phyloP scores from a whole-genome alignment of 208 protist genomes.

The Endotrypanum monterogeii region DNA sequence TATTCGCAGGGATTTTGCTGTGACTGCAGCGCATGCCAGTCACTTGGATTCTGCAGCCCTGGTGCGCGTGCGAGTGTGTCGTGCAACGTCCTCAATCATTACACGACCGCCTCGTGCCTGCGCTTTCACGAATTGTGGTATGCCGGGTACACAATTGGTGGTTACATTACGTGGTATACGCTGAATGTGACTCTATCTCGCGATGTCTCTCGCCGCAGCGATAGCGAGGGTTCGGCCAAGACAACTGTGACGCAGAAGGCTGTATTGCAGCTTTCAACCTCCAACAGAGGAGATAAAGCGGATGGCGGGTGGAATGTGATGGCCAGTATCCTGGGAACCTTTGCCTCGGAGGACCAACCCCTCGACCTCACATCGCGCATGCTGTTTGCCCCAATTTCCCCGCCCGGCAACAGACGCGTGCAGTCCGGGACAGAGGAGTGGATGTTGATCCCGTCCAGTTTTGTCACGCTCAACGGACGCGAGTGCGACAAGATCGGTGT shows the following conservation, averaged over 20 bases:
- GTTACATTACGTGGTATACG: slow-evolving; percentile 57
- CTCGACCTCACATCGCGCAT: slow-evolving; percentile 62
- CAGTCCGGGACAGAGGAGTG: slow-evolving; percentile 63
- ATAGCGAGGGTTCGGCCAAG: neutral
- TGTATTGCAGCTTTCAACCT: slow-evolving; percentile 54
- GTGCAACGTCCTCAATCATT: slow-evolving; percentile 65
- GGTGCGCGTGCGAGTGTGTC: slow-evolving; percentile 45
- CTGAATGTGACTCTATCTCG: slow-evolving; percentile 55
- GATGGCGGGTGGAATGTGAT: slow-evolving; percentile 39
- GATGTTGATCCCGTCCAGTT: slow-evolving; percentile 66
- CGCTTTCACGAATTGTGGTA: slow-evolving; percentile 81
- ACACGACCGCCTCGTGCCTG: slow-evolving; percentile 78
- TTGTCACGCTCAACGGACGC: slow-evolving; percentile 71
- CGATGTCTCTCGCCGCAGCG: slow-evolving; percentile 18
- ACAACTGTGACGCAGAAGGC: slow-evolving; percentile 10
- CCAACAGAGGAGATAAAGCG: slow-evolving; percentile 35
- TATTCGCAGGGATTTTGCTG: slow-evolving; percentile 91
- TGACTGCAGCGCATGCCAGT: slow-evolving; percentile 65
- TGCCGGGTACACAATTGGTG: slow-evolving; percentile 77
- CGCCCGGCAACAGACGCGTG: slow-evolving; percentile 41
- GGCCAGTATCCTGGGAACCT: slow-evolving; percentile 77
- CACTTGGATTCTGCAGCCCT: slow-evolving; percentile 61
- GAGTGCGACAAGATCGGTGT: slow-evolving; percentile 92
- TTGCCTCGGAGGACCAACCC: slow-evolving; percentile 51
- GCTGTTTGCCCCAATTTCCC: slow-evolving; percentile 70